Conservation (phyloP, 2,329 filamentous ascomycete species). For the Nemania diffusa region DNA sequence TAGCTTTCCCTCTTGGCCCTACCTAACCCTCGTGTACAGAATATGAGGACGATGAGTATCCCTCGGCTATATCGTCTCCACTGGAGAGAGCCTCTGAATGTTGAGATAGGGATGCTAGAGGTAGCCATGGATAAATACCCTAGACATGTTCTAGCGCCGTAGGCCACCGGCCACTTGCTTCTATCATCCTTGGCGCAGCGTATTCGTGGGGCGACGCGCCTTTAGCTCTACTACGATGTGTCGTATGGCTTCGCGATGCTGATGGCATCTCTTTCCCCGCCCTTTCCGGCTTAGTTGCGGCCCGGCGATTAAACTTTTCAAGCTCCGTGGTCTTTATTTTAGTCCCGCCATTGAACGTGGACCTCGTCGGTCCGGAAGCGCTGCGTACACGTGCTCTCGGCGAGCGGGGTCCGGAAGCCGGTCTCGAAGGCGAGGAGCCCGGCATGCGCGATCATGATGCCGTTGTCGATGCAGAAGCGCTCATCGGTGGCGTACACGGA, state of each 20-base stretch:
- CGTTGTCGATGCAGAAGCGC: constrained; percentile 98
- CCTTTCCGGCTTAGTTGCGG: constrained; percentile 14
- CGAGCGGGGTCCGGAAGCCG: constrained; percentile 79
- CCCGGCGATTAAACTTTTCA: background rate
- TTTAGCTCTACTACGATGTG: background rate
- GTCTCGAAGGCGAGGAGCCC: constrained; percentile 86
- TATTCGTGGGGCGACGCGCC: background rate
- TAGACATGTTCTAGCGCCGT: background rate
- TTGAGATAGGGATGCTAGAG: background rate
- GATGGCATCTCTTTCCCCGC: background rate
- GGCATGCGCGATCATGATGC: constrained; percentile 99
- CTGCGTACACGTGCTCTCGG: constrained; percentile 87
- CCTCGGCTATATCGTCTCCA: background rate
- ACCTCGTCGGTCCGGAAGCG: constrained; percentile 86
- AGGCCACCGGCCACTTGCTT: background rate
- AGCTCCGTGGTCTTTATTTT: constrained; percentile 25
- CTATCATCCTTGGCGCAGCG: background rate
- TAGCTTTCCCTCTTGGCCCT: too few species aligned
- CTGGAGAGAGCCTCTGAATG: background rate
- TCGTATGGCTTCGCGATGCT: background rate
- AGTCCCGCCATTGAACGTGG: constrained; percentile 80
- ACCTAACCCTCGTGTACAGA: too few species aligned
- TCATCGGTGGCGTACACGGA: constrained; percentile 96
- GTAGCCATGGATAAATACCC: background rate
- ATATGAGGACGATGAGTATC: background rate